Base-by-base conservation (phyloP, 257 asterid species). In the Solanum chilense region DNA sequence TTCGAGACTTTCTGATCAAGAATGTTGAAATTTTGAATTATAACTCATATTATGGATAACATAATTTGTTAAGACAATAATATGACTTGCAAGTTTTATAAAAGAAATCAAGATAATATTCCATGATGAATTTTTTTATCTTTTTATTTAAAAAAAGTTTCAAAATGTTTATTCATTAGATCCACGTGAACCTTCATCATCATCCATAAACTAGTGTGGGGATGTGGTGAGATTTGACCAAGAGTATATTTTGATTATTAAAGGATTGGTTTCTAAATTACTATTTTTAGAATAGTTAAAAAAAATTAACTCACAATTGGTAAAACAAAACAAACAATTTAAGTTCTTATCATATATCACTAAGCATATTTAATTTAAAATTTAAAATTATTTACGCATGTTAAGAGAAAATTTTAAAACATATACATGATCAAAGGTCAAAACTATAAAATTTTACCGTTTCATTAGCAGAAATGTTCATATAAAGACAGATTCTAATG, bases 91-190 rank as follows among this genome's bases (percentile, higher is more conserved):
- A 35, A 20, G 47, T 68, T 68, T 13, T 14, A 35, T 37, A 37
- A 37, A 35, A 37, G 6, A 74, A 37, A 64, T 25, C 16, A 64
- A 70, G 77, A 33, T 45, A 25, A 77, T 14, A 44, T 44, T 77
- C 83, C 64, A 25, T 4, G 9, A 41, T 45, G 62, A 78, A 77
- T 7, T 14, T 23, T 14, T 23, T 35, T 31, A 77, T 7, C 9
- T 23, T 37, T 5, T 76, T 35, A 31, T 41, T 13, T 4, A 2
- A 5, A 25, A 31, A 25, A 56, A 10, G 25, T 2, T 20, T 31
- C 33, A 82, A 37, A 47, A 23, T 82, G 47, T 74, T 74, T 47
- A 85, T 35, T 85, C 47, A 71, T 33, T 9, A 71, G 45, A 71
- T 71, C 39, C 78, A 71, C 14, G 45, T 71, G 78, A 71, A 33